Base-by-base conservation (phyloP, 202 grass and related monocot genomes). In the Brachypodium distachyon region DNA sequence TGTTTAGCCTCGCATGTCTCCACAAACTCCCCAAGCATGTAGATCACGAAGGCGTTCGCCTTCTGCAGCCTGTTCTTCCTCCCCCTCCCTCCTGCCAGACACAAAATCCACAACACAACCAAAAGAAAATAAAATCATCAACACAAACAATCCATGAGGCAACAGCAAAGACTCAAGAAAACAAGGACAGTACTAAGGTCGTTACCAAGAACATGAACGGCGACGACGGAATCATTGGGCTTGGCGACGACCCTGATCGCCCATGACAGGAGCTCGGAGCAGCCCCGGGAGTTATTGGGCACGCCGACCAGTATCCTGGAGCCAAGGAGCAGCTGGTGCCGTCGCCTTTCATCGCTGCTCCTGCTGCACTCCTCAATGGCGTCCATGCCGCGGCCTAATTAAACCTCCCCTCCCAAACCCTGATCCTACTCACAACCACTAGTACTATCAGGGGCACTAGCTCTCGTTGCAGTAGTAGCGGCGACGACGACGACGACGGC, bases 191-290 rank as follows among this genome's bases (percentile, higher is more conserved):
- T n/a, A 66, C 21, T 69, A 1, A 58, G 5, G 1, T 3, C 3
- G 28, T 67, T 61, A 97, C 95, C 89, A 21, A 98, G 81, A 64
- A 95, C 81, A 84, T 95, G 82, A 14, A 95, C 66, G 16, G 96
- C 96, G n/a, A 95, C 61, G 37, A 98, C 61, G 23, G 89, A 90
- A 40, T 98, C 96, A n/a, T 76, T 88, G 58, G 96, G 80, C 49
- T 49, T 87, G 8, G 87, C 89, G 54, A 86, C 77, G 76, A 86
- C 70, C 73, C 77, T 67, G 67, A 98, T 83, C 49, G 87, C 85
- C 96, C 91, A 98, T 9, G 91, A 92, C 8, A 98, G 85, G 41
- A 98, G 91, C 85, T 95, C 91, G 0, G 73, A 81, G 82, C 91
- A 90, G 0, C 79, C 83, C 21, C 79, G 56, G 17, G 84, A 88